These are phyloP conservation scores for Claviceps fusiformis DNA, from an alignment of 2,329 filamentous ascomycete genomes.

Conservation along the genomic window DNA sequence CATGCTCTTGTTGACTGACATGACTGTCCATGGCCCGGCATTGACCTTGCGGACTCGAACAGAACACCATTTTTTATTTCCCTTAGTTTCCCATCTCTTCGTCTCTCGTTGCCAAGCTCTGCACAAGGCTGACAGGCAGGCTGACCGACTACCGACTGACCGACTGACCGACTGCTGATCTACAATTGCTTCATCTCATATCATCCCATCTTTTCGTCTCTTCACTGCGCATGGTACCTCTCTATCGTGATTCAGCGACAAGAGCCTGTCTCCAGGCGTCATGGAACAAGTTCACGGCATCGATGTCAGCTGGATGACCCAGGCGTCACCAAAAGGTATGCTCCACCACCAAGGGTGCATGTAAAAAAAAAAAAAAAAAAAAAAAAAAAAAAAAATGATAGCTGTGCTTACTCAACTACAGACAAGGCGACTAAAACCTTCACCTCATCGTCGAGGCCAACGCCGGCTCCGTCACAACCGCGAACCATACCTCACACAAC, in stretches of 20 bases:
- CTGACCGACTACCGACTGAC: too few species aligned
- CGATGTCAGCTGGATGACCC: slow-evolving; percentile 80
- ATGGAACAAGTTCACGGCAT: slow-evolving; percentile 76
- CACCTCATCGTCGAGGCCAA: slow-evolving; percentile 14
- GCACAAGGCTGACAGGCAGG: neutral
- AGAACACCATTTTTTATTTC: neutral
- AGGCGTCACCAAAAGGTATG: slow-evolving; percentile 68
- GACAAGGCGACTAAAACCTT: slow-evolving; percentile 20
- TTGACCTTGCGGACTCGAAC: neutral
- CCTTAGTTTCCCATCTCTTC: neutral
- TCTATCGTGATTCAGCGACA: neutral
- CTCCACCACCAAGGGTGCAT: too few species aligned
- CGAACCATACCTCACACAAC: slow-evolving; percentile 17
- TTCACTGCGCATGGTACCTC: neutral
- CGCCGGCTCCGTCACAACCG: slow-evolving; percentile 17
- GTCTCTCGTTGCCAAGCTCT: neutral
- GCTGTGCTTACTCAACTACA: slow-evolving; percentile 6
- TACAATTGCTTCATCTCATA: neutral
- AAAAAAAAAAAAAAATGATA: neutral
- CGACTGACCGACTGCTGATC: neutral
- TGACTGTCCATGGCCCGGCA: neutral
- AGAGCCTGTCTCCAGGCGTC: slow-evolving; percentile 12
- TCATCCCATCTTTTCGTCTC: neutral
- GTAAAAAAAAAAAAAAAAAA: too few species aligned
- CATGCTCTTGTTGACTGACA: neutral